Conservation (phyloP, 805 yeast species). For the Cyberlindnera samutprakarnensis region DNA sequence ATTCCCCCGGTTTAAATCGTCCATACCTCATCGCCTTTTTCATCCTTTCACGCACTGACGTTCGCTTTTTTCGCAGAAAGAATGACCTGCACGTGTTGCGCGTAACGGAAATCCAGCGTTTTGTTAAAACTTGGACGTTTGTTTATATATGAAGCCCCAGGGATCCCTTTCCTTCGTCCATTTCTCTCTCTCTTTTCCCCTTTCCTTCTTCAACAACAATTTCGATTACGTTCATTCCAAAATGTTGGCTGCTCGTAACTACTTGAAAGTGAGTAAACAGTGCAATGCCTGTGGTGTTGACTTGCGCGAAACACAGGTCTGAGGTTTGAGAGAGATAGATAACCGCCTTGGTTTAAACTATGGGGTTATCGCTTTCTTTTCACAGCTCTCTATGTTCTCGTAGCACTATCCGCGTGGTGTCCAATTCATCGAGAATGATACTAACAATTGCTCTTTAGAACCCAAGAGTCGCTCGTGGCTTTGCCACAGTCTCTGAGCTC, state of each 20-base stretch:
- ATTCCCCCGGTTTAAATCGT: too few species aligned
- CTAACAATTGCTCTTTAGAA: too few species aligned
- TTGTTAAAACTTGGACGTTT: neutral
- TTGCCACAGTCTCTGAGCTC: slow-evolving; percentile 34
- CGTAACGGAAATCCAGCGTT: slow-evolving; percentile 4
- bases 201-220: neutral
- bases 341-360: too few species aligned
- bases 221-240: neutral
- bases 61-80: too few species aligned
- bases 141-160: slow-evolving; percentile 6
- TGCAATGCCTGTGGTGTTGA: too few species aligned
- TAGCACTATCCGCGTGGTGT: too few species aligned
- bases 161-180: neutral
- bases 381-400: too few species aligned
- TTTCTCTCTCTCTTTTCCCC: neutral
- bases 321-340: too few species aligned
- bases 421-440: too few species aligned
- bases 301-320: too few species aligned
- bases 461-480: slow-evolving; percentile 26
- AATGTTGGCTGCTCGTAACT: slow-evolving; percentile 18
- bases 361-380: too few species aligned
- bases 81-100: slow-evolving; percentile 10
- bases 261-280: slow-evolving; percentile 6
- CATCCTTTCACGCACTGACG: neutral
- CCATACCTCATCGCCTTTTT: too few species aligned